These are phyloP conservation scores for Fusarium avenaceum DNA, from an alignment of 2,329 filamentous ascomycete genomes.

Conservation along the genomic window DNA sequence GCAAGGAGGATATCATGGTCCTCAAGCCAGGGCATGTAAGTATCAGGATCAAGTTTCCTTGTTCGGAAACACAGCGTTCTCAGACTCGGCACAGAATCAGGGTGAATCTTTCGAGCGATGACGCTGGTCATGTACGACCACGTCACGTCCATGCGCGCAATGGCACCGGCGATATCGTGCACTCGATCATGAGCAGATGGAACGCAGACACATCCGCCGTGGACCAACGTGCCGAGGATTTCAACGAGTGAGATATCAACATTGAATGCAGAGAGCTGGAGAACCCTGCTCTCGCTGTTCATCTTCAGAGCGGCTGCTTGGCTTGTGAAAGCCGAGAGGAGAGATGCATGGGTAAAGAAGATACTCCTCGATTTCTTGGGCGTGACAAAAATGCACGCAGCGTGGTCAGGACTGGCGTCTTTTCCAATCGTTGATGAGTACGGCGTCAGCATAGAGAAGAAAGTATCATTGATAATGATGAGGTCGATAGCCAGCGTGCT, in stretches of 20 bases:
- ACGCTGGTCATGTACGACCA: constrained; percentile 71
- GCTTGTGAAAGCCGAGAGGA: constrained; percentile 67
- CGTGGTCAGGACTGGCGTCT: constrained; percentile 58
- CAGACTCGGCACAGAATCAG: constrained; percentile 55
- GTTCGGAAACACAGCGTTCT: constrained; percentile 63
- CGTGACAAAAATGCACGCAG: constrained; percentile 73
- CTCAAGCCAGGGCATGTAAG: constrained; percentile 61
- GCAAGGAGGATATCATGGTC: constrained; percentile 63
- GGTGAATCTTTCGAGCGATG: constrained; percentile 63
- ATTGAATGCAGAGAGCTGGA: constrained; percentile 68
- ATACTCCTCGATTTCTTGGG: constrained; percentile 70
- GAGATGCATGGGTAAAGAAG: constrained; percentile 71
- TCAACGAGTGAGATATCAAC: constrained; percentile 68
- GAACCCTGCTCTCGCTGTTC: constrained; percentile 64
- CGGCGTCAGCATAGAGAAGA: constrained; percentile 55
- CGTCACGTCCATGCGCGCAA: constrained; percentile 64
- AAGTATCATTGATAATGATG: constrained; percentile 59
- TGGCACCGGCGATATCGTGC: constrained; percentile 63
- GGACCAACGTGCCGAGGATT: constrained; percentile 64
- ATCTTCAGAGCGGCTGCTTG: constrained; percentile 66
- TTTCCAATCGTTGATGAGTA: constrained; percentile 50
- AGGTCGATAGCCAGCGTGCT: constrained; percentile 57
- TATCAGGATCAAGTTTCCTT: constrained; percentile 64
- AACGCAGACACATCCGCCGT: constrained; percentile 72
- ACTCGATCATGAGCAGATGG: constrained; percentile 65